A percentile compares a stretch with the other conserved stretches of the same genome.
Evolutionary conservation across 768 basidiomycete species (phyloP).

Genomic region (Mycena galericulata): DNA sequence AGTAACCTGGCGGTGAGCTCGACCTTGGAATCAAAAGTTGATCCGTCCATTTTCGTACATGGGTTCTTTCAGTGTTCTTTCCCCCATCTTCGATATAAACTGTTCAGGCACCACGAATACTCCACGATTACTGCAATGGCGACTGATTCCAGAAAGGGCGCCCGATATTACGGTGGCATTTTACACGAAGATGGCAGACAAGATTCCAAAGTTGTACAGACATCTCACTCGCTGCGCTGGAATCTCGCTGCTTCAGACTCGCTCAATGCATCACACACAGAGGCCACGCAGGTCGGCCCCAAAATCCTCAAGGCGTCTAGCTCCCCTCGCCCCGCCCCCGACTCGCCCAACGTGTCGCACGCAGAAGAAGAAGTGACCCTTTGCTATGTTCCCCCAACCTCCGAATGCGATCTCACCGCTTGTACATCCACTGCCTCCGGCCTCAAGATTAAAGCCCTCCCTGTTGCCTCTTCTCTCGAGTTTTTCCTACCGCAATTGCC

Average conservation of each 20-base stretch:
- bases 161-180: too few species aligned
- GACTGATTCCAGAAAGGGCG: too few species aligned
- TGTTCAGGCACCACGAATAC: neutral
- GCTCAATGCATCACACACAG: too few species aligned
- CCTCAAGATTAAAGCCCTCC: constrained; percentile 9
- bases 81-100: too few species aligned
- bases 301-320: neutral
- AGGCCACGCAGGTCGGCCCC: too few species aligned
- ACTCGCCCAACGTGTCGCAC: constrained; percentile 15
- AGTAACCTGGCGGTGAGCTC: neutral
- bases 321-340: constrained; percentile 2
- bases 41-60: too few species aligned
- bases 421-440: constrained; percentile 25
- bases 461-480: neutral
- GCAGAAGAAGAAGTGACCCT: constrained; percentile 29
- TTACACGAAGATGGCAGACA: too few species aligned
- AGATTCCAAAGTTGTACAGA: too few species aligned
- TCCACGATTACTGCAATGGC: too few species aligned
- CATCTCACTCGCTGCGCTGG: too few species aligned
- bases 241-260: too few species aligned
- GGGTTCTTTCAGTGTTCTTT: too few species aligned
- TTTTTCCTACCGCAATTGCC: constrained; percentile 24
- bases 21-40: neutral
- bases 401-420: constrained; percentile 32
- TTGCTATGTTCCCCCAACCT: constrained; percentile 19